Conservation (phyloP, 805 yeast species). For the Candida silvicultrix region DNA sequence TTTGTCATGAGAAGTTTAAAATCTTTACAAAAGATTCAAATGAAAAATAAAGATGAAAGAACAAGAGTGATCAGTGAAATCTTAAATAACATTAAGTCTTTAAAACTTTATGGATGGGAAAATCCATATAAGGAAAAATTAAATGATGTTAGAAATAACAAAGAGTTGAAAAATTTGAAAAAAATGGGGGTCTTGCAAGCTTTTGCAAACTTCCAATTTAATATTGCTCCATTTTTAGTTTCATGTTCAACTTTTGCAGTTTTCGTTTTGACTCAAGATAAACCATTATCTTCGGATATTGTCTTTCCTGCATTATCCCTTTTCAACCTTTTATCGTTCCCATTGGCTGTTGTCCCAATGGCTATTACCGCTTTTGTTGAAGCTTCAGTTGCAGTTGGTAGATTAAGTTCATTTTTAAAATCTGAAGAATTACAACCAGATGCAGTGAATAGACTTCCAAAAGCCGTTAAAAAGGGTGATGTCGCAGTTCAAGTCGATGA, state of each 20-base stretch:
- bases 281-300: constrained; percentile 78
- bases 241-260: constrained; percentile 85
- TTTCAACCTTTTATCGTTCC: constrained; percentile 85
- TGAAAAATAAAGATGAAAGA: constrained; percentile 88
- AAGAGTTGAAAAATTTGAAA: constrained; percentile 71
- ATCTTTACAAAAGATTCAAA: constrained; percentile 72
- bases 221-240: constrained; percentile 82
- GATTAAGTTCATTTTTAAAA: constrained; percentile 69
- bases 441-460: constrained; percentile 50
- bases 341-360: constrained; percentile 88
- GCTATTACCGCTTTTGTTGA: constrained; percentile 83
- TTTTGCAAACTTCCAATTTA: constrained; percentile 69
- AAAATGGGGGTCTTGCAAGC: constrained; percentile 71
- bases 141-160: constrained; percentile 78
- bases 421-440: constrained; percentile 80
- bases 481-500: constrained; percentile 53
- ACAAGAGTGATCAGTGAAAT: constrained; percentile 85
- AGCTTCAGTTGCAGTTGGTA: constrained; percentile 73
- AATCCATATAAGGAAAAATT: constrained; percentile 70
- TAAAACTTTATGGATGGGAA: constrained; percentile 97
- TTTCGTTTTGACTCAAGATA: constrained; percentile 52
- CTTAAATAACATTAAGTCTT: constrained; percentile 83
- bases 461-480: constrained; percentile 54
- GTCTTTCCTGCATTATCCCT: constrained; percentile 88
- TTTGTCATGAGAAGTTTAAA: constrained; percentile 62